Evolutionary conservation across 2,329 filamentous ascomycete genomes (phyloP).

Genomic region (Fusarium subtropicale): DNA sequence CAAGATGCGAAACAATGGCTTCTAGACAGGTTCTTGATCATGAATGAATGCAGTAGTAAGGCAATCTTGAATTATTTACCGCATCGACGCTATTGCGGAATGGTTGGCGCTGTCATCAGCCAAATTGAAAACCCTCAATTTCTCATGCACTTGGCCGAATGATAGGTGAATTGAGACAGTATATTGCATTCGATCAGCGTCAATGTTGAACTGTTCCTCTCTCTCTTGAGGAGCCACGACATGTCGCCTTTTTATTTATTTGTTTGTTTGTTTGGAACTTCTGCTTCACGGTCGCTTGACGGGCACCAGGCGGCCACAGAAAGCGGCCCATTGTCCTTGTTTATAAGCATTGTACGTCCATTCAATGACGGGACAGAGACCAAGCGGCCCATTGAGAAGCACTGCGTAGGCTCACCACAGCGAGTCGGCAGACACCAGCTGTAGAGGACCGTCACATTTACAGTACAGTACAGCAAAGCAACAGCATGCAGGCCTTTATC

Average conservation of each 20-base stretch:
- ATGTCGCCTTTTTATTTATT: constrained; percentile 9
- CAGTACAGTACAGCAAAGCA: neutral
- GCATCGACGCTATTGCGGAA: constrained; percentile 17
- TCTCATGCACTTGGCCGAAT: constrained; percentile 18
- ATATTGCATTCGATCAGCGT: neutral
- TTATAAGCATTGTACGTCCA: constrained; percentile 37
- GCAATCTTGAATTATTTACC: constrained; percentile 23
- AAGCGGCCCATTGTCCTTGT: constrained; percentile 38
- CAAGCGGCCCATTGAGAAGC: constrained; percentile 21
- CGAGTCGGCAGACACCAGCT: constrained; percentile 37
- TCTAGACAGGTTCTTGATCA: neutral
- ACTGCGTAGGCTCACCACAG: constrained; percentile 41
- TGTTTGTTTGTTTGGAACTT: constrained; percentile 45
- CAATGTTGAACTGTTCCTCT: neutral
- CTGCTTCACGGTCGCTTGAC: constrained; percentile 32
- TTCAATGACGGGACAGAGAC: constrained; percentile 9
- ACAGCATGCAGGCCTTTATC: constrained; percentile 19
- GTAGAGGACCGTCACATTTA: constrained; percentile 28
- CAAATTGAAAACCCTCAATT: constrained; percentile 28
- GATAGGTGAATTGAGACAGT: neutral
- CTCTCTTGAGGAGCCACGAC: constrained; percentile 30
- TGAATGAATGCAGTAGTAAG: neutral
- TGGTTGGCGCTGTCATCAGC: constrained; percentile 4
- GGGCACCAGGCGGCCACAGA: constrained; percentile 32
- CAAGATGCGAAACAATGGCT: constrained; percentile 17